Evolutionary conservation across 805 yeast species (phyloP).

Genomic region (Myxozyma mucilagina): DNA sequence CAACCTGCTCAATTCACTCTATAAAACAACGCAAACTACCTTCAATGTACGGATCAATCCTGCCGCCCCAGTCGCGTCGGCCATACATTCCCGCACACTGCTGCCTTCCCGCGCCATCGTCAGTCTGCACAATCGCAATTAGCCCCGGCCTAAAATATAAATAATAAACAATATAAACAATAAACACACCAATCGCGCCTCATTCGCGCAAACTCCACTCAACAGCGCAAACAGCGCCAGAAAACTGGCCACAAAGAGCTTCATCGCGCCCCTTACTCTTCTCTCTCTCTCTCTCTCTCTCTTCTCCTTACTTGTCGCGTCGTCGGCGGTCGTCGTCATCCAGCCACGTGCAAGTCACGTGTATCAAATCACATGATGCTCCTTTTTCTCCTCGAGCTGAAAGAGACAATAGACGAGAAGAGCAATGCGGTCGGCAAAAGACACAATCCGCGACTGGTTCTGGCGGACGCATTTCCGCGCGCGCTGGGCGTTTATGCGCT

Average conservation of each 20-base stretch:
- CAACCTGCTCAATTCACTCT: slow-evolving; percentile 26
- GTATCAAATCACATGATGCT: too few species aligned
- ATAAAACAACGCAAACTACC: slow-evolving; percentile 40
- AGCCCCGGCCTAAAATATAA: neutral
- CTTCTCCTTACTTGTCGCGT: too few species aligned
- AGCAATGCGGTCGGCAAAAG: too few species aligned
- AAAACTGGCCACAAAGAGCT: neutral
- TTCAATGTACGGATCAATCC: slow-evolving; percentile 61
- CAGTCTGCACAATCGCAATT: slow-evolving; percentile 26
- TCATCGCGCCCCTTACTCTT: neutral
- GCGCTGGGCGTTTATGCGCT: slow-evolving; percentile 3
- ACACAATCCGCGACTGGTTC: neutral
- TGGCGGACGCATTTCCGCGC: slow-evolving; percentile 3
- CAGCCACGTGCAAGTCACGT: too few species aligned
- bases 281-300: too few species aligned
- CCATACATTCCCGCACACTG: slow-evolving; percentile 90
- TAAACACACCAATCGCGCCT: slow-evolving; percentile 4
- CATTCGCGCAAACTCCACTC: slow-evolving; percentile 2
- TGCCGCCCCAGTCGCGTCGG: slow-evolving; percentile 84
- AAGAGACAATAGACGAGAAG: too few species aligned
- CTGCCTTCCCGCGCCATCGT: slow-evolving; percentile 57
- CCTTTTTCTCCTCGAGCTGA: too few species aligned
- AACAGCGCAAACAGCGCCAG: neutral
- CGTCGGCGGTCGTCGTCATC: too few species aligned
- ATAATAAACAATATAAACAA: neutral